phyloP scores from a whole-genome alignment of 495 filamentous ascomycete genomes.

The Penicillium antarcticum region DNA sequence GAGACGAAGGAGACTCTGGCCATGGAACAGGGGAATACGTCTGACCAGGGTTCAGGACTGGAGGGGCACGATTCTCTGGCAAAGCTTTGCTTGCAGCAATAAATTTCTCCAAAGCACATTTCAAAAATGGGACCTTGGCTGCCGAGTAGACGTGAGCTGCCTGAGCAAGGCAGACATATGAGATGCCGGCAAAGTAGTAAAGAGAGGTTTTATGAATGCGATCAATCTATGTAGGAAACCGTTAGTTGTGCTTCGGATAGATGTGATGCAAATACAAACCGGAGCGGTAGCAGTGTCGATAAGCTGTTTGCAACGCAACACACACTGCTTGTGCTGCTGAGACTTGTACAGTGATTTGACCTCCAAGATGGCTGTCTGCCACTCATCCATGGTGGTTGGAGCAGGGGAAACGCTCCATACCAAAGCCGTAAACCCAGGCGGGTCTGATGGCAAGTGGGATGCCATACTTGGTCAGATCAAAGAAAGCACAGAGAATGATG shows the following conservation, averaged over 20 bases:
- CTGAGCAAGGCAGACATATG: conserved; percentile 39
- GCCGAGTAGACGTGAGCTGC: conserved; percentile 40
- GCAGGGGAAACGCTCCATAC: neutral
- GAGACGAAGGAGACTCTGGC: neutral
- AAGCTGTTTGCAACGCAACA: conserved; percentile 29
- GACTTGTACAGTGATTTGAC: conserved; percentile 34
- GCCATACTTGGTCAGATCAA: neutral
- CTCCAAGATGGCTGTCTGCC: conserved; percentile 27
- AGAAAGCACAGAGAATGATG: neutral
- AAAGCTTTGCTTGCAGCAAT: conserved; percentile 20
- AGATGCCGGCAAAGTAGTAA: conserved; percentile 46
- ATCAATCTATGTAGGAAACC: conserved; percentile 27
- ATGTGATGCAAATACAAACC: conserved; percentile 19
- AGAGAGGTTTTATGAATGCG: conserved; percentile 37
- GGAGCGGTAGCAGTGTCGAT: conserved; percentile 19
- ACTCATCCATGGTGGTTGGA: conserved; percentile 25
- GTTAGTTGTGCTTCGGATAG: neutral
- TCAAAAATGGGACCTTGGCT: conserved; percentile 35
- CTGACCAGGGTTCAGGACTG: neutral
- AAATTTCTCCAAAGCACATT: conserved; percentile 30
- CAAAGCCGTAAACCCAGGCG: neutral
- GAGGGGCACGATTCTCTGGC: conserved; percentile 10
- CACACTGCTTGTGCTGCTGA: conserved; percentile 47
- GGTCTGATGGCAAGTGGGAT: too few species aligned
- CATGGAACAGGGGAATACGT: neutral